These are phyloP conservation scores for Colletotrichum cordylinicola DNA, from an alignment of 2,329 filamentous ascomycete species.

Conservation along the genomic window DNA sequence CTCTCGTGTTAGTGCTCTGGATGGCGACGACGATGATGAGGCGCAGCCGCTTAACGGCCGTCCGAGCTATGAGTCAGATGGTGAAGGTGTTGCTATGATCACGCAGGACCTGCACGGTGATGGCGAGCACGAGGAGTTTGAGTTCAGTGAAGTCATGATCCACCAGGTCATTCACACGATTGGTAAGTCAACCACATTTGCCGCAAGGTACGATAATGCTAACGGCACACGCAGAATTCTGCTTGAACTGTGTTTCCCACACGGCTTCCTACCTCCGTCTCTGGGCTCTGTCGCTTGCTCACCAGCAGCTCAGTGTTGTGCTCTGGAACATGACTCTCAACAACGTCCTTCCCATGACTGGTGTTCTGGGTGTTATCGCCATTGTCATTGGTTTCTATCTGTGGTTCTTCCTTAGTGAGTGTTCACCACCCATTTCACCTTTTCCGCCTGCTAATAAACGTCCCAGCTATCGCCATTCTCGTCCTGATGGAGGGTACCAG, in stretches of 20 bases:
- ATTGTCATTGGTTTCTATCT: constrained; percentile 83
- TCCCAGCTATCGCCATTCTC: constrained; percentile 62
- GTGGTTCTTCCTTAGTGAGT: constrained; percentile 83
- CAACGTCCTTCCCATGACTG: constrained; percentile 72
- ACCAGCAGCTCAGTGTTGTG: constrained; percentile 96
- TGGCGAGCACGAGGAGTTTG: constrained; percentile 94
- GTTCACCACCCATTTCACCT: not conserved
- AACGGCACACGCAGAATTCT: constrained; percentile 75
- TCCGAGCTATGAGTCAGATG: constrained; percentile 66
- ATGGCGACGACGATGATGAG: constrained; percentile 82
- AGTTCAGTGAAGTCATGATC: constrained; percentile 97
- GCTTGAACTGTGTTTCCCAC: constrained; percentile 97
- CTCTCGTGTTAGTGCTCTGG: constrained; percentile 85
- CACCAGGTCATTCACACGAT: constrained; percentile 99
- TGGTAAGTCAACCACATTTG: constrained; percentile 61
- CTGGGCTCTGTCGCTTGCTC: constrained; percentile 95
- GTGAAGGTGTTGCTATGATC: constrained; percentile 86
- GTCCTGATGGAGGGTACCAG: constrained; percentile 96
- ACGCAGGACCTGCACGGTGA: constrained; percentile 78
- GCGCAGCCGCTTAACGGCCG: constrained; percentile 67
- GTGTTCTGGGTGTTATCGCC: constrained; percentile 76
- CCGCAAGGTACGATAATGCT: constrained; percentile 24
- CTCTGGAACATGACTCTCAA: constrained; percentile 96
- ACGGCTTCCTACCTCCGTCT: constrained; percentile 98
- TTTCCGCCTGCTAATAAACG: not conserved